phyloP scores from a whole-genome alignment of 2,329 filamentous ascomycete species.

The Graphiopsis chlorocephala region DNA sequence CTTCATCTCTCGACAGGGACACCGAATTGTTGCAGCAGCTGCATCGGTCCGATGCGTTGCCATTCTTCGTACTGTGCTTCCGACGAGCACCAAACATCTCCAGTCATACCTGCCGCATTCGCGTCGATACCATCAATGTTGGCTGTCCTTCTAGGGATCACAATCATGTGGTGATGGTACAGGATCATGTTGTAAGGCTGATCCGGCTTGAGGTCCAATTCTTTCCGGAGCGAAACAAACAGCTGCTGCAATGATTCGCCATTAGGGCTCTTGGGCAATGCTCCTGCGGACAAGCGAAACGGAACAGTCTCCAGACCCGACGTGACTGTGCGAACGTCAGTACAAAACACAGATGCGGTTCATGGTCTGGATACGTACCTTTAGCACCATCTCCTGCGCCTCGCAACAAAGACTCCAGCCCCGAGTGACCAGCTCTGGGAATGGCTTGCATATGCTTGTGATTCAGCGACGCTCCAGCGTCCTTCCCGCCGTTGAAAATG shows the following conservation, averaged over 20 bases:
- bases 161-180: slow-evolving; percentile 33
- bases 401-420: slow-evolving; percentile 25
- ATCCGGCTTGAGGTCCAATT: slow-evolving; percentile 19
- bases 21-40: slow-evolving; percentile 20
- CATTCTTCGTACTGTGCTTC: slow-evolving; percentile 21
- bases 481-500: slow-evolving; percentile 48
- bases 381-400: slow-evolving; percentile 15
- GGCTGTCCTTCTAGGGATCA: slow-evolving; percentile 35
- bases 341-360: neutral
- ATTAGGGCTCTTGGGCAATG: slow-evolving; percentile 13
- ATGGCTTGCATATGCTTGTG: slow-evolving; percentile 49
- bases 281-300: neutral
- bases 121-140: slow-evolving; percentile 29
- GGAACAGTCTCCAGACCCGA: neutral
- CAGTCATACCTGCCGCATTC: slow-evolving; percentile 39
- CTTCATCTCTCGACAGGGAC: slow-evolving; percentile 8
- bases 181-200: slow-evolving; percentile 36
- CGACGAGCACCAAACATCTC: slow-evolving; percentile 28
- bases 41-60: slow-evolving; percentile 19
- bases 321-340: neutral
- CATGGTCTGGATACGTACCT: neutral
- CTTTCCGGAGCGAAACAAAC: slow-evolving; percentile 23
- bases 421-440: slow-evolving; percentile 29
- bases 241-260: slow-evolving; percentile 17
- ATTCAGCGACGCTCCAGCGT: slow-evolving; percentile 43